Evolutionary conservation across 1,284 basidiomycete species (phyloP).

Genomic region (Thecaphora thlaspeos): DNA sequence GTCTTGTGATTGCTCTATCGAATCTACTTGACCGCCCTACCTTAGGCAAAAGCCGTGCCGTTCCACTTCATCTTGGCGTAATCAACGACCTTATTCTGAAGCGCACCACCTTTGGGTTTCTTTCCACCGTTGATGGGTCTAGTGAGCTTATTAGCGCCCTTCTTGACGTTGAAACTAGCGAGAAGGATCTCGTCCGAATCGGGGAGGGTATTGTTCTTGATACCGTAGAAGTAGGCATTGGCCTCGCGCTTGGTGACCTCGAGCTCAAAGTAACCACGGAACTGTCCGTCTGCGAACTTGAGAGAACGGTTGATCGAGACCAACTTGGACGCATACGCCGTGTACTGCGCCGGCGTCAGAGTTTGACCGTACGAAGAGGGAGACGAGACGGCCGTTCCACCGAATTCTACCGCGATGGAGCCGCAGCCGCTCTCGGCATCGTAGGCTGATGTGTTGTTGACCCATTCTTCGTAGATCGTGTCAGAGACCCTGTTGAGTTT

Average conservation of each 20-base stretch:
- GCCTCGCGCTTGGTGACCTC: slow-evolving; percentile 43
- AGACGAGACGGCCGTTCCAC: slow-evolving; percentile 68
- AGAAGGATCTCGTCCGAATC: slow-evolving; percentile 61
- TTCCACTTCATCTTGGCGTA: slow-evolving; percentile 36
- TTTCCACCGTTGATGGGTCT: slow-evolving; percentile 64
- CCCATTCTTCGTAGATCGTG: slow-evolving; percentile 27
- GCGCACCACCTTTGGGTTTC: slow-evolving; percentile 22
- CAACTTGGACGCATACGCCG: slow-evolving; percentile 52
- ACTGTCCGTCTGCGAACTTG: slow-evolving; percentile 69
- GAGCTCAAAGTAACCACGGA: slow-evolving; percentile 65
- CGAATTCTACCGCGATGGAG: slow-evolving; percentile 67
- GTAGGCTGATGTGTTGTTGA: slow-evolving; percentile 59
- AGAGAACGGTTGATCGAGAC: slow-evolving; percentile 64
- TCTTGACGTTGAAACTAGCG: slow-evolving; percentile 55
- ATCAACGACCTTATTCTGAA: slow-evolving; percentile 33
- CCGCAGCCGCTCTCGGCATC: slow-evolving; percentile 64
- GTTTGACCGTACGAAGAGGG: slow-evolving; percentile 63
- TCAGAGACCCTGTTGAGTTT: slow-evolving; percentile 29
- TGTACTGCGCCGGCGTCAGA: slow-evolving; percentile 61
- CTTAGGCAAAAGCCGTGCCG: slow-evolving; percentile 34
- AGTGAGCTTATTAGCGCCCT: slow-evolving; percentile 63
- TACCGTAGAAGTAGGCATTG: slow-evolving; percentile 67
- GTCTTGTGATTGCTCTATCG: slow-evolving; percentile 63
- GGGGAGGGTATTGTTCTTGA: slow-evolving; percentile 64
- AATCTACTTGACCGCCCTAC: too few species aligned